A percentile compares a stretch with the other conserved stretches of the same genome.
Evolutionary conservation across 495 filamentous ascomycete genomes (phyloP).

Genomic region (Gamarada debralockiae): DNA sequence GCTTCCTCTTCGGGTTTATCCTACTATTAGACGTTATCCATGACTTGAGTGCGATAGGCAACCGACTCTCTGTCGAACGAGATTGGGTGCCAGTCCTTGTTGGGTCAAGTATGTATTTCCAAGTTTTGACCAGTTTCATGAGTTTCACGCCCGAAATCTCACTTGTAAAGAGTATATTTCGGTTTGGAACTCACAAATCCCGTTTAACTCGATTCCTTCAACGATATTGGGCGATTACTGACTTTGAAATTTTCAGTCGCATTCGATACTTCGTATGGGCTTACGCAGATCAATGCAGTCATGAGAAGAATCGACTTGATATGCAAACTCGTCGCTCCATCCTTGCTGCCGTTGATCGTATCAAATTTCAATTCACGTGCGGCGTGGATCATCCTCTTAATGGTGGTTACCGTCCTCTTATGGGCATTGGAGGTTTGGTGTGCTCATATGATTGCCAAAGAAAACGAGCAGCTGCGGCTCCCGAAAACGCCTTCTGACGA

Average conservation of each 20-base stretch:
- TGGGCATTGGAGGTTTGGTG: slow-evolving; percentile 29
- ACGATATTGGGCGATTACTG: too few species aligned
- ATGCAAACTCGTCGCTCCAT: slow-evolving; percentile 62
- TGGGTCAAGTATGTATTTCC: slow-evolving; percentile 16
- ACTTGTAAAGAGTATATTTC: too few species aligned
- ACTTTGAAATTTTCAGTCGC: slow-evolving; percentile 9
- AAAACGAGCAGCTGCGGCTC: slow-evolving; percentile 26
- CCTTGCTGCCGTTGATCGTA: slow-evolving; percentile 47
- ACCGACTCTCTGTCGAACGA: slow-evolving; percentile 56
- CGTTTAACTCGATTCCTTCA: too few species aligned
- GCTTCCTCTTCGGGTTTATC: slow-evolving; percentile 37
- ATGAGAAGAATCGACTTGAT: slow-evolving; percentile 68
- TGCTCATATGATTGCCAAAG: slow-evolving; percentile 28
- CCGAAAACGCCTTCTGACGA: slow-evolving; percentile 22
- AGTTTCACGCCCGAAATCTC: too few species aligned
- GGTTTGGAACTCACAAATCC: too few species aligned
- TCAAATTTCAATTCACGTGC: slow-evolving; percentile 35
- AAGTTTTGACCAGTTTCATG: too few species aligned
- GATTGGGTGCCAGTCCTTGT: slow-evolving; percentile 52
- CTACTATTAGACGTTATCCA: slow-evolving; percentile 53
- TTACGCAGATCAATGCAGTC: slow-evolving; percentile 50
- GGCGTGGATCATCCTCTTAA: slow-evolving; percentile 25
- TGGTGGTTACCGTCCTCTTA: slow-evolving; percentile 31
- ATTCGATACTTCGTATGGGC: slow-evolving; percentile 27
- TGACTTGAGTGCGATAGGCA: slow-evolving; percentile 49